Conservation (phyloP, 805 yeast species). For the Metschnikowia dekortorum region DNA sequence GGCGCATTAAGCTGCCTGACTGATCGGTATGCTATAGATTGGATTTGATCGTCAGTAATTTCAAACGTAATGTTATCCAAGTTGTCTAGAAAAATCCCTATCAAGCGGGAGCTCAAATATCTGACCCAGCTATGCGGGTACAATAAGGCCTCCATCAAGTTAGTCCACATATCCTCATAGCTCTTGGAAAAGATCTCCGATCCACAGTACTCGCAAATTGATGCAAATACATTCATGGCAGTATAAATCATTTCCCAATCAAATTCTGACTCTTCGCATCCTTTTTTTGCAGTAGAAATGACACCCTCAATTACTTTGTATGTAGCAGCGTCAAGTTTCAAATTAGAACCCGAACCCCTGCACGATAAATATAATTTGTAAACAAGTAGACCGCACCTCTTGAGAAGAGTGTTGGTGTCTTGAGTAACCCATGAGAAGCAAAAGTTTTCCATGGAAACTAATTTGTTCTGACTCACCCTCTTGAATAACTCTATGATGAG, state of each 20-base stretch:
- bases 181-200: slow-evolving; percentile 22
- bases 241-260: slow-evolving; percentile 80
- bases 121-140: slow-evolving; percentile 95
- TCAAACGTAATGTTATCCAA: slow-evolving; percentile 32
- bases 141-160: slow-evolving; percentile 51
- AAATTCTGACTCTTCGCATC: slow-evolving; percentile 32
- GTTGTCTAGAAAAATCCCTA: slow-evolving; percentile 49
- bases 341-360: slow-evolving; percentile 38
- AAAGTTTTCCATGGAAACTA: slow-evolving; percentile 35
- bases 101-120: slow-evolving; percentile 55
- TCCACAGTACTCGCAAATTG: slow-evolving; percentile 37
- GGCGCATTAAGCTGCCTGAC: slow-evolving; percentile 85
- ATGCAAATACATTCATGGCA: slow-evolving; percentile 49
- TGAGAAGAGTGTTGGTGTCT: slow-evolving; percentile 45
- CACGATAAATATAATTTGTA: slow-evolving; percentile 58
- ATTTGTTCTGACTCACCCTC: slow-evolving; percentile 37
- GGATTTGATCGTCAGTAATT: slow-evolving; percentile 46
- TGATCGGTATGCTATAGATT: slow-evolving; percentile 60
- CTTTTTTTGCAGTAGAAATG: slow-evolving; percentile 29
- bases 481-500: slow-evolving; percentile 53
- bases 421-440: slow-evolving; percentile 62
- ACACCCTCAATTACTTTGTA: slow-evolving; percentile 21
- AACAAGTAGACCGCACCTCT: slow-evolving; percentile 70
- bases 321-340: slow-evolving; percentile 38
- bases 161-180: slow-evolving; percentile 46